A percentile compares a stretch with the other conserved stretches of the same genome.
phyloP scores from a whole-genome alignment of 768 basidiomycete genomes.

The Suillus subaureus region DNA sequence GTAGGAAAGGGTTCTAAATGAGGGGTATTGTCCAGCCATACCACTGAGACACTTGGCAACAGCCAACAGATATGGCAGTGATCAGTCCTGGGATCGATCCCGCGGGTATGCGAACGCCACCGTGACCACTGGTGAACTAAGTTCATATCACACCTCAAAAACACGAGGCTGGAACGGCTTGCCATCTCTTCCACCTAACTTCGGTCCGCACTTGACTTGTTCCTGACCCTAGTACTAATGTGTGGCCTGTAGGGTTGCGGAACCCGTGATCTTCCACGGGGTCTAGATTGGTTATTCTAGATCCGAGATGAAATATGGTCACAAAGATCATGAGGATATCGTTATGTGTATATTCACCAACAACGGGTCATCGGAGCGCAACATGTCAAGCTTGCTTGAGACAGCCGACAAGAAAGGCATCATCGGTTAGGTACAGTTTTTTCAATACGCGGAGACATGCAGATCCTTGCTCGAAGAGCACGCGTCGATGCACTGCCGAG shows the following conservation, averaged over 20 bases:
- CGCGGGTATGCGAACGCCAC: conserved; percentile 4
- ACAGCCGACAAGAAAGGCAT: not conserved
- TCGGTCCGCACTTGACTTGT: conserved; percentile 12
- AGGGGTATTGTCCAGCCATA: conserved; percentile 9
- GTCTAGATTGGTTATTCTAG: conserved; percentile 13
- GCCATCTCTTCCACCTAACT: conserved; percentile 7
- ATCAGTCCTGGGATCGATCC: conserved; percentile 7
- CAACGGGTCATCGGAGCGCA: not conserved
- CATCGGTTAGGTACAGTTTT: not conserved
- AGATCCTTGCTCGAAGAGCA: not conserved
- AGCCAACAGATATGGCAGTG: conserved; percentile 10
- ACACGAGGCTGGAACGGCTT: conserved; percentile 31
- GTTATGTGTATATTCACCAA: not conserved
- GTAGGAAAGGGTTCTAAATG: conserved; percentile 4
- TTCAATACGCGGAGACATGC: not conserved
- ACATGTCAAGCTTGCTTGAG: not conserved
- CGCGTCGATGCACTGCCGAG: not conserved
- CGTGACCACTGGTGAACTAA: not conserved
- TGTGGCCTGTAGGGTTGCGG: conserved; percentile 5
- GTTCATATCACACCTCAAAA: conserved; percentile 22
- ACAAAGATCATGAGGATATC: not conserved
- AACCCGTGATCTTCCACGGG: conserved; percentile 7
- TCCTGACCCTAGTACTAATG: conserved; percentile 12
- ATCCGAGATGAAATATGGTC: conserved; percentile 16
- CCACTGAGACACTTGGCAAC: not conserved